Base-by-base conservation (phyloP, 1,284 basidiomycete genomes). In the Puccinia polysora region DNA sequence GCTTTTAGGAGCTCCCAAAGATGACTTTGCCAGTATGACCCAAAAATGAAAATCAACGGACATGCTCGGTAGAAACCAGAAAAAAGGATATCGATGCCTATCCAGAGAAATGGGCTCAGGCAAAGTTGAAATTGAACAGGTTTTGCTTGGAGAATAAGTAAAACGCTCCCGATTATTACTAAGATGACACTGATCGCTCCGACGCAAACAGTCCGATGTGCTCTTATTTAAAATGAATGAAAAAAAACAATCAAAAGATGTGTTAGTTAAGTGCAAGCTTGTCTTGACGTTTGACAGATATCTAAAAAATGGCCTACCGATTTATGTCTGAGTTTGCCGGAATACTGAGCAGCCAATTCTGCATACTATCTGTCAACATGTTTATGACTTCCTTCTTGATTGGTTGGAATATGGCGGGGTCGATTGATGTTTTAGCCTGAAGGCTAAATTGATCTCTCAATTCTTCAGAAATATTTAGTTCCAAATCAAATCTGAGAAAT, bases 41-140 rank as follows among this genome's bases (percentile, higher is more conserved):
- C 65, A 68, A 68, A 68, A 14, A 68, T 45, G 30, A 56, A 68
- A 28, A 68, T 68, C 3, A 68, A 23, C 20, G 65, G 65, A 56
- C 65, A 68, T 14, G 65, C 56, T 30, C 65, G 53, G 23, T 55
- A 68, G 12, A 68, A 30, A 6, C 65, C 65, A 32, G 38, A 68
- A 43, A 68, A 55, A 30, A 68, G 56, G 10, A 56, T 68, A 12
- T 45, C 40, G 5, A 58, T 18, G 2, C 52, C 50, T 25, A 68
- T 34, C 65, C 65, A 68, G 28, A 68, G 30, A 30, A 55, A 40
- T 23, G 65, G 65, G 38, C 58, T 43, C 12, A 43, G 23, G 14
- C 38, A 43, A 12, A 60, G n/a, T 20, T 28, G 28, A 15, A 49
- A 47, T 32, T 49, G 8, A n/a, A 5, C 34, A 45, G 5, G 23